Evolutionary conservation across 176 grass and related monocot genomes (phyloP), one percentile per base, ranked within the genome.

Genomic region (Eragrostis nindensis): DNA sequence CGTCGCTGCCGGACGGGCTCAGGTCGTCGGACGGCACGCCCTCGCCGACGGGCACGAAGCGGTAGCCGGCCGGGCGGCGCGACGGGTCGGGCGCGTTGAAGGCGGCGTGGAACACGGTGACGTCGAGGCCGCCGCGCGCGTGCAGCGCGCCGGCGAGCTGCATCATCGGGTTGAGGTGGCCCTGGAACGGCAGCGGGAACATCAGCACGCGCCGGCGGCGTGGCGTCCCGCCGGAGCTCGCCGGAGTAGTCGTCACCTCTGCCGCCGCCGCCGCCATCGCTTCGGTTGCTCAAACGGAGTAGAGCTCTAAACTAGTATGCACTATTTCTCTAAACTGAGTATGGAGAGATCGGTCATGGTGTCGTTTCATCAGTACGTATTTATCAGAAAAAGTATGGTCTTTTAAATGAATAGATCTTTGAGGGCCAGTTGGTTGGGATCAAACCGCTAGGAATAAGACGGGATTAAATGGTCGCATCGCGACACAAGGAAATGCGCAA

Each of bases 91-190:
- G 75, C 22, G 56, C 73, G 79, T 63, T 69, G 78, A 80, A 83
- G 50, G 47, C 15, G 27, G 48, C 45, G 80, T 84, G 84, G 74
- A 90, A 78, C 30, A 90, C 30, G 56, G 88, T 87, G 74, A 90
- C 2, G 60, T 4, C 74, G 22, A 90, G 67, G n/a, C 79, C 84
- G 27, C 61, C 54, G 0, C 43, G 71, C 18, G 73, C 43, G 50
- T 55, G 60, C 19, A 90, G 84, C 29, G 21, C 47, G 14, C 52
- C 74, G 24, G 83, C 88, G 12, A 90, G 80, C 65, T 87, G 79
- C 24, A 90, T 44, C 88, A 90, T 90, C 45, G 88, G 88, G 74
- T 11, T 90, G 30, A 83, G 43, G 49, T 90, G 88, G 27, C 88
- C 88, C 46, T 83, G 88, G 54, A 83, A 90, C 59, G 84, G 84